Percentiles rank a stretch among this genome's conserved stretches.
Conservation (phyloP, 2,329 filamentous ascomycete species). For the Monosporascus sp. region DNA sequence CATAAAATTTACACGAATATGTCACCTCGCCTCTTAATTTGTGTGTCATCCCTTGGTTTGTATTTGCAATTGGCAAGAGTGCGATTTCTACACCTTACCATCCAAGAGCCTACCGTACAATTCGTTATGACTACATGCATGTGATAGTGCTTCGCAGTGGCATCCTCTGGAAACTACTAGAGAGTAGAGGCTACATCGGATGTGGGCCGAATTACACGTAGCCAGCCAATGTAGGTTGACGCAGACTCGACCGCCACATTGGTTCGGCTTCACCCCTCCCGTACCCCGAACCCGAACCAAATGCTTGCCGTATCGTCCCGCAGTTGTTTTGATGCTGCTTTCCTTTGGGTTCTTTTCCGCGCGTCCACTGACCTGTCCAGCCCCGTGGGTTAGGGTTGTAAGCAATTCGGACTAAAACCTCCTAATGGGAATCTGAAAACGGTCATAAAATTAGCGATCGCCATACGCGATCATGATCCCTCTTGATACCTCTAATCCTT, state of each 20-base stretch:
- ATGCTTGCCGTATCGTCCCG: no score
- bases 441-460: constrained; percentile 12
- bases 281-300: no score
- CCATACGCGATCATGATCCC: constrained; percentile 11
- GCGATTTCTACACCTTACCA: background rate
- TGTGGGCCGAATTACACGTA: background rate
- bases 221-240: background rate
- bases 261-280: no score
- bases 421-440: constrained; percentile 7
- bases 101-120: no score
- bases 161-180: background rate
- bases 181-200: background rate
- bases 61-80: background rate
- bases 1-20: no score
- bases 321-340: no score
- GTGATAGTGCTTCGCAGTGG: background rate
- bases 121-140: background rate
- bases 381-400: constrained; percentile 1
- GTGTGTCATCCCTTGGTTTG: no score
- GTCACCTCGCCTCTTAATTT: no score
- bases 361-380: background rate
- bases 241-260: background rate
- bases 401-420: constrained; percentile 17
- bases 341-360: background rate
- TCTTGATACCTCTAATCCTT: background rate